These are phyloP conservation scores for Parachlorella kessleri DNA, from an alignment of 139 green algal species.

Conservation along the genomic window DNA sequence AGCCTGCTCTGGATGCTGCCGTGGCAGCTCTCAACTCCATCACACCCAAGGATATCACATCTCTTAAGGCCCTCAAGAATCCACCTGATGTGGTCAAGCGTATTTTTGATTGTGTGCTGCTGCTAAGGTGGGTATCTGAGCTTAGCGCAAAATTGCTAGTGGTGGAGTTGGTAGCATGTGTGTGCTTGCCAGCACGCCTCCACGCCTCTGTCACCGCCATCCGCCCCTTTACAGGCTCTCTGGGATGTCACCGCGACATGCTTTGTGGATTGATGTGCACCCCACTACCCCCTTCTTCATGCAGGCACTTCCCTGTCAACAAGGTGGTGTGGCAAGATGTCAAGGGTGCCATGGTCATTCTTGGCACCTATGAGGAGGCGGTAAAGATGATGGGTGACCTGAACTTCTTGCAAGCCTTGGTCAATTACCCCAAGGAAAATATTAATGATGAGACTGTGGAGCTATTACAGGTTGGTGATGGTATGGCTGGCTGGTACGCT, in stretches of 20 bases:
- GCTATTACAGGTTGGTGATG: slow-evolving; percentile 55
- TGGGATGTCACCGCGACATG: too few species aligned
- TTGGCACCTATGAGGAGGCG: slow-evolving; percentile 80
- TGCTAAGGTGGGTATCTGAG: slow-evolving; percentile 69
- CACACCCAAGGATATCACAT: slow-evolving; percentile 83
- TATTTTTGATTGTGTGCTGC: slow-evolving; percentile 95
- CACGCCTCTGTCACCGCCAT: too few species aligned
- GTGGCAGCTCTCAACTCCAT: slow-evolving; percentile 91
- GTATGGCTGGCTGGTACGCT: too few species aligned
- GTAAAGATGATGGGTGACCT: slow-evolving; percentile 96
- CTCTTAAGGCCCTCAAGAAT: slow-evolving; percentile 93
- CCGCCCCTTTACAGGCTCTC: too few species aligned
- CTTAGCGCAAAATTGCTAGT: too few species aligned
- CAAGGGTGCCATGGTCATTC: slow-evolving; percentile 83
- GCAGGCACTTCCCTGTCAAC: slow-evolving; percentile 49
- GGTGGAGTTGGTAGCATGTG: too few species aligned
- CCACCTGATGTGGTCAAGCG: slow-evolving; percentile 95
- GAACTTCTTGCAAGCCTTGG: slow-evolving; percentile 82
- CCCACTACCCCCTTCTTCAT: too few species aligned
- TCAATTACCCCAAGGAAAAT: slow-evolving; percentile 94
- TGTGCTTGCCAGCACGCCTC: too few species aligned
- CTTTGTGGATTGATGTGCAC: too few species aligned
- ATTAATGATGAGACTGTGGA: slow-evolving; percentile 95
- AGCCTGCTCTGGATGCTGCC: slow-evolving; percentile 91
- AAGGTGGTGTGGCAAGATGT: slow-evolving; percentile 80